phyloP scores from a whole-genome alignment of 495 filamentous ascomycete species.

The Xylaria grammica region DNA sequence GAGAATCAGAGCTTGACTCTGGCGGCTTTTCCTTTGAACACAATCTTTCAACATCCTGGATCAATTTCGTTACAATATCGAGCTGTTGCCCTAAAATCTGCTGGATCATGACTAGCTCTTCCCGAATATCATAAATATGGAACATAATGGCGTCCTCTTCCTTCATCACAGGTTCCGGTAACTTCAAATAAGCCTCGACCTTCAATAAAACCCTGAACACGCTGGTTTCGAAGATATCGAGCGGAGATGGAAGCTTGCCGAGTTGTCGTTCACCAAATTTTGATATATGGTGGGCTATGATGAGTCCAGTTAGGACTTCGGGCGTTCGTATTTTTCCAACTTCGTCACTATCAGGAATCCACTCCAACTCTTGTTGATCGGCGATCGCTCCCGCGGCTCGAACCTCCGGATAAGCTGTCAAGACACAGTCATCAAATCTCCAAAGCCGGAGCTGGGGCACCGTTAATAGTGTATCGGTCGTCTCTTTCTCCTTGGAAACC shows the following conservation, averaged over 20 bases:
- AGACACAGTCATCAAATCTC: neutral
- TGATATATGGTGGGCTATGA: slow-evolving; percentile 5
- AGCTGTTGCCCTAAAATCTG: slow-evolving; percentile 10
- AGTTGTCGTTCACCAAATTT: slow-evolving; percentile 3
- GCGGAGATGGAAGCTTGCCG: neutral
- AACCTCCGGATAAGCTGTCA: slow-evolving; percentile 7
- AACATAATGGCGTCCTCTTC: neutral
- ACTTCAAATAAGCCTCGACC: neutral
- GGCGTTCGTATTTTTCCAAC: neutral
- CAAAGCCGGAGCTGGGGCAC: slow-evolving; percentile 13
- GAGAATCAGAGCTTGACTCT: neutral
- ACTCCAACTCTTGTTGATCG: no score
- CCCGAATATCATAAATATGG: slow-evolving; percentile 7
- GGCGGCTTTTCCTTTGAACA: neutral
- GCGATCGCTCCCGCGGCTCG: no score
- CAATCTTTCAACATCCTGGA: neutral
- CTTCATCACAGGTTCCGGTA: neutral
- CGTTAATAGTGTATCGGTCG: slow-evolving; percentile 1
- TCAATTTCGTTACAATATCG: neutral
- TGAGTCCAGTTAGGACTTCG: neutral
- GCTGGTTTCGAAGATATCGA: slow-evolving; percentile 14
- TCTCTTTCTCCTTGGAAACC: neutral
- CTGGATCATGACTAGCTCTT: slow-evolving; percentile 17
- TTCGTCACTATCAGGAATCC: neutral
- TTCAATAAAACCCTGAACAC: neutral